phyloP scores from a whole-genome alignment of 768 basidiomycete species.

The Suillus placidus region DNA sequence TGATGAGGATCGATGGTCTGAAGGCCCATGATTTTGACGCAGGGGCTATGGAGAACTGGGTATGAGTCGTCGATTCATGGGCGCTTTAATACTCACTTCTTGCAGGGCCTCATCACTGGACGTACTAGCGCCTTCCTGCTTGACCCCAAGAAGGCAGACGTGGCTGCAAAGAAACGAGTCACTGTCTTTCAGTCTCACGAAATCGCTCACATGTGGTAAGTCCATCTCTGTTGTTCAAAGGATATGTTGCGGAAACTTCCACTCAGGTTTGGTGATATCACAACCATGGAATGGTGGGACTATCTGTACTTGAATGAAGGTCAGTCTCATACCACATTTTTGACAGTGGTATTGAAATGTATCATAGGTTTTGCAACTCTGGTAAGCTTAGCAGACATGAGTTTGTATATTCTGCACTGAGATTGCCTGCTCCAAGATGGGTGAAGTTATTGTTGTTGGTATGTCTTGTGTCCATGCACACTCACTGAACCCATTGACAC shows the following conservation, averaged over 20 bases:
- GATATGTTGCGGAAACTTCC: conserved; percentile 16
- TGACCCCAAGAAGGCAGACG: conserved; percentile 73
- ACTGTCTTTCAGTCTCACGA: conserved; percentile 83
- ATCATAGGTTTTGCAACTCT: conserved; percentile 78
- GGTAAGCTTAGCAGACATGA: conserved; percentile 42
- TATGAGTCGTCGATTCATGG: conserved; percentile 17
- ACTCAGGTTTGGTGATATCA: conserved; percentile 84
- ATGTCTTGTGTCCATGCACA: conserved; percentile 25
- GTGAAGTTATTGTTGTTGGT: conserved; percentile 84
- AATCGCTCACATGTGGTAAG: conserved; percentile 80
- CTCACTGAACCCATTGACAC: background rate
- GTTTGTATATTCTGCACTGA: conserved; percentile 4
- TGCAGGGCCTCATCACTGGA: conserved; percentile 85
- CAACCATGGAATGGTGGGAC: conserved; percentile 94
- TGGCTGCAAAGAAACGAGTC: conserved; percentile 78
- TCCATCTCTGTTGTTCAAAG: conserved; percentile 8
- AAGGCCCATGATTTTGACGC: conserved; percentile 88
- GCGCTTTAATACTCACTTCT: conserved; percentile 9
- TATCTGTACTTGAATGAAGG: conserved; percentile 83
- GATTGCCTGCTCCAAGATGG: conserved; percentile 55
- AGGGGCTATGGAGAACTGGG: conserved; percentile 94
- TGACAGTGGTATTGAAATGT: conserved; percentile 8
- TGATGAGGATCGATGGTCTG: background rate
- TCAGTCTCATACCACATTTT: conserved; percentile 23
- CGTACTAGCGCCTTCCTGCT: conserved; percentile 79